These are phyloP conservation scores for Yamadazyma oceani DNA, from an alignment of 1,139 yeast species.

Conservation along the genomic window DNA sequence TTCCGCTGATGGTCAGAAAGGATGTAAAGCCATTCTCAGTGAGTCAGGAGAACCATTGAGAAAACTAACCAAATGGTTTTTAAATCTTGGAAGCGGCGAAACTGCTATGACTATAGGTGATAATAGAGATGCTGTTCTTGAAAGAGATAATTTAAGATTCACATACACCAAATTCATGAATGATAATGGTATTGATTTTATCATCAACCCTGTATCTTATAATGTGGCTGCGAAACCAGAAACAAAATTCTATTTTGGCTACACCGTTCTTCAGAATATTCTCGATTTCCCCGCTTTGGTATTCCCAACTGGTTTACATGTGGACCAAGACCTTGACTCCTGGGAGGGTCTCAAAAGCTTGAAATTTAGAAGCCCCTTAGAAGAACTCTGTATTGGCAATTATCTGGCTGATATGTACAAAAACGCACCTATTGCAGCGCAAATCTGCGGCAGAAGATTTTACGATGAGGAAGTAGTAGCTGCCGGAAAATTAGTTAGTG, in stretches of 20 bases:
- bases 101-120: slow-evolving; percentile 38
- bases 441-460: slow-evolving; percentile 34
- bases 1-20: slow-evolving; percentile 35
- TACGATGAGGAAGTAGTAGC: slow-evolving; percentile 38
- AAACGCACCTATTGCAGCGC: slow-evolving; percentile 38
- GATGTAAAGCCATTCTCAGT: slow-evolving; percentile 32
- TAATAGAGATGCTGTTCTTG: slow-evolving; percentile 43
- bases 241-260: slow-evolving; percentile 68
- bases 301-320: slow-evolving; percentile 58
- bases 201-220: slow-evolving; percentile 63
- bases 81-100: slow-evolving; percentile 57
- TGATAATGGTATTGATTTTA: slow-evolving; percentile 58
- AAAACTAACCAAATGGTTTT: slow-evolving; percentile 56
- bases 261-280: slow-evolving; percentile 63
- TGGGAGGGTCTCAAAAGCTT: slow-evolving; percentile 28
- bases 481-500: slow-evolving; percentile 32
- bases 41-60: slow-evolving; percentile 52
- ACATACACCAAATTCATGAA: slow-evolving; percentile 51
- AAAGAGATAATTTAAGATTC: slow-evolving; percentile 53
- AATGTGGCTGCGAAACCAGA: slow-evolving; percentile 70
- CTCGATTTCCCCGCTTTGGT: slow-evolving; percentile 59
- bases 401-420: slow-evolving; percentile 29
- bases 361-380: slow-evolving; percentile 37
- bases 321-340: slow-evolving; percentile 45
- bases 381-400: slow-evolving; percentile 32